A percentile compares a stretch with the other conserved stretches of the same genome.
phyloP scores from a whole-genome alignment of 306 rosid genomes.

The Albizia julibrissin region DNA sequence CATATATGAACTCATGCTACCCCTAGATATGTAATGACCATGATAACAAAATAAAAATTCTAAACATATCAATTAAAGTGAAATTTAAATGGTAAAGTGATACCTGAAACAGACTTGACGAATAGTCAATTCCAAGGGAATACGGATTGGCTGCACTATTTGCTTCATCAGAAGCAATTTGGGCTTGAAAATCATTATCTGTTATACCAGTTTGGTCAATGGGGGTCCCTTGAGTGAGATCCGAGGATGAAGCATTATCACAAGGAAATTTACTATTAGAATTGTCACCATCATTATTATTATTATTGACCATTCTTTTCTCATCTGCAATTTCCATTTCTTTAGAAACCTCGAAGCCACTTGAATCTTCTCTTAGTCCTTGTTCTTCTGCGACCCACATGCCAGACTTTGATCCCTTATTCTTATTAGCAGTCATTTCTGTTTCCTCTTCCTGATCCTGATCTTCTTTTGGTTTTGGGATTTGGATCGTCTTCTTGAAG shows the following conservation, averaged over 20 bases:
- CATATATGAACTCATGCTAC: slow-evolving; percentile 27
- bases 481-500: slow-evolving; percentile 75
- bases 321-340: slow-evolving; percentile 47
- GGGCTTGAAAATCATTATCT: slow-evolving; percentile 70
- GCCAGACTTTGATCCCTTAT: slow-evolving; percentile 22
- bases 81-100: background rate
- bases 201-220: slow-evolving; percentile 45
- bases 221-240: slow-evolving; percentile 90
- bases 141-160: slow-evolving; percentile 64
- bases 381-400: slow-evolving; percentile 43
- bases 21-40: background rate
- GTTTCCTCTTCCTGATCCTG: slow-evolving; percentile 37
- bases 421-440: slow-evolving; percentile 19
- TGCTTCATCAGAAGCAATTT: slow-evolving; percentile 83
- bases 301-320: slow-evolving; percentile 34
- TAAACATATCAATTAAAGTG: background rate
- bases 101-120: slow-evolving; percentile 72
- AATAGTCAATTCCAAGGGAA: slow-evolving; percentile 48
- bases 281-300: slow-evolving; percentile 28
- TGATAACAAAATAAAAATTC: slow-evolving; percentile 5
- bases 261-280: slow-evolving; percentile 51
- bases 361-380: slow-evolving; percentile 44
- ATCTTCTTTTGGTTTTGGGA: slow-evolving; percentile 43
- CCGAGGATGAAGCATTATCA: slow-evolving; percentile 81
- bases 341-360: slow-evolving; percentile 53